Evolutionary conservation across 139 green algal species (phyloP), one percentile per base, ranked within the genome.

Genomic region (Trebouxia sp.): DNA sequence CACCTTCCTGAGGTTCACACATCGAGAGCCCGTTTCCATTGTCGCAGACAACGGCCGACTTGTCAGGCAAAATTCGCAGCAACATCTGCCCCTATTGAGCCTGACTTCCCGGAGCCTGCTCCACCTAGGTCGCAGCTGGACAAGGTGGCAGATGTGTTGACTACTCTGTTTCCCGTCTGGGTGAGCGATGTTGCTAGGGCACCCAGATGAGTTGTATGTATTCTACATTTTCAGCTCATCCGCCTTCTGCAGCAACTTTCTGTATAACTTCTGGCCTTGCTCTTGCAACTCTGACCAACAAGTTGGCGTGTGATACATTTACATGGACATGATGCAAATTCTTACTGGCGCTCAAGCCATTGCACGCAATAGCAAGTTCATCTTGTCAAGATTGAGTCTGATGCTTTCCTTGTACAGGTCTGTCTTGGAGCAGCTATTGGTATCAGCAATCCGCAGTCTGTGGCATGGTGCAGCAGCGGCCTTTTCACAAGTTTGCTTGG

Each of bases 141-240:
- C n/a, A 82, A 84, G 51, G 74, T 94, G 22, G 83, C 84, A 10
- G 89, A 92, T 38, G 62, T 83, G 14, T 81, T 93, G 38, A 93
- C 88, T 5, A 94, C 84, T n/a, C 75, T 97, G 30, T 97, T 97
- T 77, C 93, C 93, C 9, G 78, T 97, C 20, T 96, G 93, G 92
- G 87, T 89, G n/a, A n/a, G n/a, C n/a, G n/a, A n/a, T n/a, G n/a
- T n/a, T n/a, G n/a, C n/a, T n/a, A n/a, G n/a, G n/a, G n/a, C n/a
- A n/a, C n/a, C n/a, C n/a, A n/a, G n/a, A n/a, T n/a, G n/a, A n/a
- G n/a, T n/a, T n/a, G n/a, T n/a, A n/a, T n/a, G n/a, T n/a, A n/a
- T n/a, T n/a, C n/a, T n/a, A n/a, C n/a, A n/a, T n/a, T n/a, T n/a
- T n/a, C n/a, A n/a, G n/a, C 9, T 5, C 2, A 37, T 17, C 37